Base-by-base conservation (phyloP, 352 stramenopile species). In the Phytophthora europaea region DNA sequence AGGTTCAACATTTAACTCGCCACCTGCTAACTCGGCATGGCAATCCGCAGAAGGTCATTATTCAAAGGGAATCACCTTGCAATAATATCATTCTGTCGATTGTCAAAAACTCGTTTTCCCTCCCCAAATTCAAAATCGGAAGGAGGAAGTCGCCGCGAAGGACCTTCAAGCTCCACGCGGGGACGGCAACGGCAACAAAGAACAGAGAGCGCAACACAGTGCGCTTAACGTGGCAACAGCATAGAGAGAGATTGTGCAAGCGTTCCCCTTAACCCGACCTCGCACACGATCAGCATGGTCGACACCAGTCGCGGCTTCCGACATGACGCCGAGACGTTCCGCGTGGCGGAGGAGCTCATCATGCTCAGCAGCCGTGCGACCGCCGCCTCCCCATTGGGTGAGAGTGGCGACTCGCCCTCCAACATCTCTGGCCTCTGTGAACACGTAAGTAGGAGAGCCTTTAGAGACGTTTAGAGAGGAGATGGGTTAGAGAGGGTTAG, bases 331-430 rank as follows among this genome's bases (percentile, higher is more conserved):
- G 87, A 94, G 67, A 94, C 84, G 20, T 93, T 94, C 67, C 83
- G 84, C 40, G 87, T 94, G 52, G 87, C 87, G 2, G 78, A 92
- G 56, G 87, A 94, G 76, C 84, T 94, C 63, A 93, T 94, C 70
- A 78, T 92, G 74, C 76, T 94, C 22, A 94, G 87, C 69, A 79
- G 60, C 50, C 67, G 65, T 26, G 52, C 58, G 60, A 51, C 65
- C 20, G 36, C 65, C 16, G 22, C 60, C 34, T 71, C 60, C 4
- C 51, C 60, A 9, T 48, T 61, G 38, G 52, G 64, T n/a, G 47
- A 51, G 20, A 72, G 51, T 0, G 65, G 61, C 4, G 67, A 70
- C 60, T 83, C 77, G 33, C 77, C 73, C 2, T 81, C 77, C 43
- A 81, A 75, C 22, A 79, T 83, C 40, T 79, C 77, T 7, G 77